Evolutionary conservation across 495 filamentous ascomycete species (phyloP), one percentile per base, ranked within the genome.

Genomic region (Durotheca rogersii): DNA sequence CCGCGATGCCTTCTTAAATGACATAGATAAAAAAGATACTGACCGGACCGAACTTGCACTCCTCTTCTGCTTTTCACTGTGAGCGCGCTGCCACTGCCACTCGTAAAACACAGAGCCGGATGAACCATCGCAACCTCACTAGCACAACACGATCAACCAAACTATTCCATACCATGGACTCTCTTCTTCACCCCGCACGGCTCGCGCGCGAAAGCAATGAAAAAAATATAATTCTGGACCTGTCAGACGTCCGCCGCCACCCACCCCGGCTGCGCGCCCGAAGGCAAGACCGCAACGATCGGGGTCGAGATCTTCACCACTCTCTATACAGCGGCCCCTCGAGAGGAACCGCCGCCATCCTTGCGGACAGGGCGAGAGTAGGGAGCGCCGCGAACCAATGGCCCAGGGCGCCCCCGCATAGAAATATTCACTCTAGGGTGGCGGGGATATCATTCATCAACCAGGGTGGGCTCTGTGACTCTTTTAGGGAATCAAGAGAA

Each of bases 401-500:
- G 54, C 58, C 6, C 35, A 19, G 54, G 55, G 53, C 39, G 53
- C 55, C 55, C 54, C n/a, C n/a, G n/a, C n/a, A 47, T 25, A 65
- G 67, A 62, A 56, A 59, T 58, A 50, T 74, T 82, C 76, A 82
- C 79, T 80, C 77, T 81, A 66, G 77, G 76, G 76, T 58, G 64
- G 57, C 71, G 79, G 79, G 78, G 79, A 79, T 77, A 71, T 73
- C 17, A 71, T 53, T 79, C 76, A 80, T 82, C 79, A 78, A 75
- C 79, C 77, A 78, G 77, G 76, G 76, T 79, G 73, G 76, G 71
- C 69, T 80, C 77, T 79, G 75, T 79, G 69, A 75, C 77, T 81
- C 70, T 70, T 84, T 80, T 87, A 80, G 81, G 84, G 75, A 86
- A 83, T 78, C 82, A 81, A 87, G 81, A 81, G 78, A 76, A 70